phyloP scores from a whole-genome alignment of 192 early-diverging fungal species.

The Coemansia asiatica region DNA sequence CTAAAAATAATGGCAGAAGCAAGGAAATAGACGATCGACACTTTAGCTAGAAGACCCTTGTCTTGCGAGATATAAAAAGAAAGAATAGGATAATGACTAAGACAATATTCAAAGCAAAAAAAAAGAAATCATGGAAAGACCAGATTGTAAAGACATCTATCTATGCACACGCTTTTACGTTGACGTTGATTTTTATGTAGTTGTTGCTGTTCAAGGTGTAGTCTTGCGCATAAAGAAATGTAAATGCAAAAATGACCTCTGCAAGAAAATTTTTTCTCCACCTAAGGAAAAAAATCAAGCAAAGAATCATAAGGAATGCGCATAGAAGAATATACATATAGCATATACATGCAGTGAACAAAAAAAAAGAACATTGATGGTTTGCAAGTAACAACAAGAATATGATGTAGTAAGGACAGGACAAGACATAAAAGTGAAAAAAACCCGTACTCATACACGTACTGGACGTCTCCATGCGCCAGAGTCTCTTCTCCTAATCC shows the following conservation, averaged over 20 bases:
- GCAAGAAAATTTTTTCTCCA: too few relatives aligned
- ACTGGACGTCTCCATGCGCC: conserved; percentile 53
- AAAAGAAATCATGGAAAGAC: too few relatives aligned
- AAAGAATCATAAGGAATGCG: too few relatives aligned
- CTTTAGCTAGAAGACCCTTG: not conserved
- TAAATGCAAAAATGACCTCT: not conserved
- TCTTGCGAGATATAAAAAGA: not conserved
- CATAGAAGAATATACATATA: too few relatives aligned
- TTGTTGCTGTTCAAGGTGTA: too few relatives aligned
- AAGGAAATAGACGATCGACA: not conserved
- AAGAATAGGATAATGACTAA: not conserved
- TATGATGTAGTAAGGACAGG: not conserved
- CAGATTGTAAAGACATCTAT: too few relatives aligned
- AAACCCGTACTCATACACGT: conserved; percentile 53
- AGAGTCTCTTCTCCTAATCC: conserved; percentile 45
- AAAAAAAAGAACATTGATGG: not conserved
- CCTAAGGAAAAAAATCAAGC: too few relatives aligned
- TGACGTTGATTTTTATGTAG: too few relatives aligned
- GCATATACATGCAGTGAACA: too few relatives aligned
- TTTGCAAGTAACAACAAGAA: conserved; percentile 2
- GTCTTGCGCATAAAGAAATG: not conserved
- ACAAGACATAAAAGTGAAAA: not conserved
- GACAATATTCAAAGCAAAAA: not conserved
- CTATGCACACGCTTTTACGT: too few relatives aligned
- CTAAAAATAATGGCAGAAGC: too few relatives aligned